These are phyloP conservation scores for Ogataea methanolica DNA, from an alignment of 805 yeast genomes.

Conservation along the genomic window DNA sequence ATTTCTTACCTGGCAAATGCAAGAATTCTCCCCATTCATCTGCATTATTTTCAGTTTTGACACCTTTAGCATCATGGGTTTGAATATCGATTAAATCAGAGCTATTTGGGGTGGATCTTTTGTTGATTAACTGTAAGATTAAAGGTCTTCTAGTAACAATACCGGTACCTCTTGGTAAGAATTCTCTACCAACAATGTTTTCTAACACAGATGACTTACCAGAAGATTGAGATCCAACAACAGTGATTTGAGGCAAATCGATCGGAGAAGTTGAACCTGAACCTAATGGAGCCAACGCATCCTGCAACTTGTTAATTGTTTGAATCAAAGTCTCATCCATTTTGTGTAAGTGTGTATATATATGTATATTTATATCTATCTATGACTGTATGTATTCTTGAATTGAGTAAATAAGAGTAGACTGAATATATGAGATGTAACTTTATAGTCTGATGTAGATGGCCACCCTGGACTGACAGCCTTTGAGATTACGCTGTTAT, in stretches of 20 bases:
- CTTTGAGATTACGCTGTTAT: too few relatives aligned
- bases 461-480: too few relatives aligned
- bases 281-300: constrained; percentile 95
- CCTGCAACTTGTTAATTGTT: constrained; percentile 86
- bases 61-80: constrained; percentile 40
- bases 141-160: constrained; percentile 88
- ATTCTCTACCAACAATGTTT: constrained; percentile 88
- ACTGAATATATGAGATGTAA: neutral
- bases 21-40: constrained; percentile 98
- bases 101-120: constrained; percentile 38
- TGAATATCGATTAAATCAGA: constrained; percentile 41
- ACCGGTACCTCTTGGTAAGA: constrained; percentile 89
- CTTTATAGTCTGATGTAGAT: too few relatives aligned
- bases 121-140: constrained; percentile 74
- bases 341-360: neutral
- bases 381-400: neutral
- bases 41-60: constrained; percentile 61
- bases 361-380: neutral
- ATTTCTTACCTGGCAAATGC: constrained; percentile 84
- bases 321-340: constrained; percentile 80
- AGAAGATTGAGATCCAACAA: constrained; percentile 86
- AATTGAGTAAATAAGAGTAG: neutral
- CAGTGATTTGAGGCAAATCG: constrained; percentile 92
- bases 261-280: constrained; percentile 87
- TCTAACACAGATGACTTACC: constrained; percentile 89